Conservation (phyloP, 2,329 filamentous ascomycete genomes). For the Westerdykella sp. region DNA sequence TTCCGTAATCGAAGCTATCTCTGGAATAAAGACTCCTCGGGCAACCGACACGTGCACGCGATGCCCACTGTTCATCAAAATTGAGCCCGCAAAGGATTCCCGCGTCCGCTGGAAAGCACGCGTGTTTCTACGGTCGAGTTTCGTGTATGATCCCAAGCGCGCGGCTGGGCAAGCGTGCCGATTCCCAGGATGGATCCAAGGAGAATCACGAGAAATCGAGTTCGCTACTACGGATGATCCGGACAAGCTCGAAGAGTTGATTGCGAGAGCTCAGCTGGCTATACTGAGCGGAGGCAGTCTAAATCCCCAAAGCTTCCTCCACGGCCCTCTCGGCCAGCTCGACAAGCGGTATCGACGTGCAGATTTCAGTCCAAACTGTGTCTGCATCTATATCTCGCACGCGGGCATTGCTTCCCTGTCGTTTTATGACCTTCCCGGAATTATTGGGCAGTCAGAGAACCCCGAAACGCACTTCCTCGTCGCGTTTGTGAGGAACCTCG, state of each 20-base stretch:
- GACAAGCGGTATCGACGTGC: slow-evolving; percentile 39
- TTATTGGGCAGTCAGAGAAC: slow-evolving; percentile 64
- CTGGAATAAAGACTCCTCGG: slow-evolving; percentile 64
- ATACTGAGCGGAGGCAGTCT: slow-evolving; percentile 59
- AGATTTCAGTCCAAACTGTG: slow-evolving; percentile 76
- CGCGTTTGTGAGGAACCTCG: slow-evolving; percentile 63
- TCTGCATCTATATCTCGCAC: slow-evolving; percentile 68
- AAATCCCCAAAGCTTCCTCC: slow-evolving; percentile 39
- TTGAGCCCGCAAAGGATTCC: slow-evolving; percentile 49
- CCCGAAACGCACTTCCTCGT: slow-evolving; percentile 48
- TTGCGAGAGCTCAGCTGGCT: slow-evolving; percentile 71
- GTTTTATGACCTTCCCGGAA: slow-evolving; percentile 79
- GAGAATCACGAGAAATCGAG: slow-evolving; percentile 38
- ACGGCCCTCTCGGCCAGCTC: background rate
- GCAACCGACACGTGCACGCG: slow-evolving; percentile 69
- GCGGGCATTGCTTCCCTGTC: slow-evolving; percentile 66
- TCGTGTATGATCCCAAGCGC: slow-evolving; percentile 41
- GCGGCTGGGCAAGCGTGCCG: slow-evolving; percentile 45
- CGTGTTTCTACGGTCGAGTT: slow-evolving; percentile 61
- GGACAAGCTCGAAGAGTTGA: slow-evolving; percentile 57
- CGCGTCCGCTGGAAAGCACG: slow-evolving; percentile 56
- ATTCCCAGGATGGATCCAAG: slow-evolving; percentile 60
- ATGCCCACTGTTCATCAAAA: slow-evolving; percentile 73
- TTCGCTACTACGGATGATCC: slow-evolving; percentile 62
- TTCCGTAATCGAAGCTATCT: slow-evolving; percentile 46